These are phyloP conservation scores for Blastobotrys muscicola DNA, from an alignment of 805 yeast genomes.

Conservation along the genomic window DNA sequence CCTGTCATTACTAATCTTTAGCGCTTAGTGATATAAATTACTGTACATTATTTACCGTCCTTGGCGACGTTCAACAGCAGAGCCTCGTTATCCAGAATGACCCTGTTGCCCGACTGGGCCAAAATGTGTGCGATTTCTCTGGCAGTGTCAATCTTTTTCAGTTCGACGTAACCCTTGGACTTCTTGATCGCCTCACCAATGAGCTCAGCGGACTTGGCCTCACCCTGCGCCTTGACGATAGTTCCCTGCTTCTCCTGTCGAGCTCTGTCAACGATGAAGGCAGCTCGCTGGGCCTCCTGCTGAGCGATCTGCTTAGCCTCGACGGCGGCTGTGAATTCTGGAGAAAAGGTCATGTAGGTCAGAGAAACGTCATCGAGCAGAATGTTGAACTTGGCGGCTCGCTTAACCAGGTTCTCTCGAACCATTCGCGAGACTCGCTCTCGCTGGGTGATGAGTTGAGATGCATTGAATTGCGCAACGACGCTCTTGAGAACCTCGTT, in stretches of 20 bases:
- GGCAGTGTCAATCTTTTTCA: constrained; percentile 95
- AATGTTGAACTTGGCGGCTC: constrained; percentile 85
- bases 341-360: constrained; percentile 94
- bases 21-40: not conserved
- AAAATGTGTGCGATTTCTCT: constrained; percentile 85
- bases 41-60: constrained; percentile 25
- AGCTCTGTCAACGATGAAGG: constrained; percentile 93
- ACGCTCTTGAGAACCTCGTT: constrained; percentile 95
- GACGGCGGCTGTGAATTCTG: constrained; percentile 95
- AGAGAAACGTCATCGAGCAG: constrained; percentile 90
- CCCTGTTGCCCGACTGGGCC: constrained; percentile 82
- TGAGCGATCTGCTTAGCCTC: constrained; percentile 99
- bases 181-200: constrained; percentile 99
- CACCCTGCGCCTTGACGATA: constrained; percentile 97
- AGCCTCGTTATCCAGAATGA: constrained; percentile 85
- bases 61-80: constrained; percentile 80
- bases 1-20: not conserved
- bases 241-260: constrained; percentile 95
- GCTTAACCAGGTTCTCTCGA: constrained; percentile 79
- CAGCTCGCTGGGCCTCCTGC: constrained; percentile 98
- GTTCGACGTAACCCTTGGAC: constrained; percentile 89
- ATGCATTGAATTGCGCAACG: constrained; percentile 97
- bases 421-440: constrained; percentile 89
- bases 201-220: constrained; percentile 94
- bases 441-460: constrained; percentile 98